Percentiles rank a stretch among this genome's conserved stretches.
These are phyloP conservation scores for Mrakia hoshinonis DNA, from an alignment of 768 basidiomycete genomes.

Conservation along the genomic window DNA sequence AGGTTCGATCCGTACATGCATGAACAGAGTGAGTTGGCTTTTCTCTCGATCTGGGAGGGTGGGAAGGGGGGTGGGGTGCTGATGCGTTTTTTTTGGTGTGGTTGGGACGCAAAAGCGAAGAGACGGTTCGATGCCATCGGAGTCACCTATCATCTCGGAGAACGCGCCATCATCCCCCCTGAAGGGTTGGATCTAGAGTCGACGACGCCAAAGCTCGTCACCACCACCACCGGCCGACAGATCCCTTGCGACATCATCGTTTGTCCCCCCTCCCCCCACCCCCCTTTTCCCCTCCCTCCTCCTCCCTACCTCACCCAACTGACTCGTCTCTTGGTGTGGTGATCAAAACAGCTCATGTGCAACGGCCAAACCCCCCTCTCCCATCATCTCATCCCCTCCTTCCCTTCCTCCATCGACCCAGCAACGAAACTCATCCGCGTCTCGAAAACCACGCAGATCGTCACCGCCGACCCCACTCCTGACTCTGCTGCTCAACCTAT, in stretches of 20 bases:
- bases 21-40: slow-evolving; percentile 32
- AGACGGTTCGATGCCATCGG: slow-evolving; percentile 15
- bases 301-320: background rate
- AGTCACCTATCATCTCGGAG: slow-evolving; percentile 6
- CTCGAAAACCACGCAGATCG: slow-evolving; percentile 35
- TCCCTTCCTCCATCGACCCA: slow-evolving; percentile 31
- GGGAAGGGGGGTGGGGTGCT: background rate
- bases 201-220: slow-evolving; percentile 14
- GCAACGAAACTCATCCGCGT: slow-evolving; percentile 35
- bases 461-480: slow-evolving; percentile 29
- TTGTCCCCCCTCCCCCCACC: background rate
- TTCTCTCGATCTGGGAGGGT: background rate
- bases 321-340: background rate
- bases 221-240: background rate
- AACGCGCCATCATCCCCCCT: slow-evolving; percentile 25
- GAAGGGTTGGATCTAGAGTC: slow-evolving; percentile 11
- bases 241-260: slow-evolving; percentile 26
- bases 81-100: too few relatives aligned
- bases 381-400: slow-evolving; percentile 33
- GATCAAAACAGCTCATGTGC: slow-evolving; percentile 34
- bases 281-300: background rate
- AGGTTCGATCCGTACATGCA: slow-evolving; percentile 40
- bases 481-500: background rate
- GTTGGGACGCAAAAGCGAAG: slow-evolving; percentile 32
- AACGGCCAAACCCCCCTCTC: slow-evolving; percentile 40